Evolutionary conservation across 1,284 basidiomycete species (phyloP), one percentile per base, ranked within the genome.

Genomic region (Papiliotrema flavescens): DNA sequence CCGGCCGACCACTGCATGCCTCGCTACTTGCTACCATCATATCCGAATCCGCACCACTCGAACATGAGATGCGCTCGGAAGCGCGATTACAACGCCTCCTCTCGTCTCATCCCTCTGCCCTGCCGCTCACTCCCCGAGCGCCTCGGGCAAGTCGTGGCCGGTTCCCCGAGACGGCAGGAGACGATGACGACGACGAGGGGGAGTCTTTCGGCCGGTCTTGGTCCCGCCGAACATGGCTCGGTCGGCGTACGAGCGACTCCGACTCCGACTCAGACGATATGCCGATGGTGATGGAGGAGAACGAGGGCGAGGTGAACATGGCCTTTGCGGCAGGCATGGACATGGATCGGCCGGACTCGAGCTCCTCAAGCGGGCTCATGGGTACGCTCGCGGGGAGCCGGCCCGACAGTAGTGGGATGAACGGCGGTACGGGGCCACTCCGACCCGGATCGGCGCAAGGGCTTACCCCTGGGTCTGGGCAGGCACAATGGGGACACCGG

Each of bases 31-130:
- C 71, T n/a, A 75, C 73, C 2, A 60, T 75, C 17, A 69, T 73
- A 17, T 73, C 70, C 13, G 73, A 75, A 55, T 56, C 63, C 11
- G 54, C 66, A 15, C 73, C 73, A 6, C 57, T 69, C 7, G 69
- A 74, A 57, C 73, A 75, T 50, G 73, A 75, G 44, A 74, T 75
- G 58, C 65, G 66, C n/a, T 73, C 70, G 1, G 73, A 75, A 61
- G 73, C 73, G 5, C 59, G 68, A 3, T 52, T 73, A 19, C 71
- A 74, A 53, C 57, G 70, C 3, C 62, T 73, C 17, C 54, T 75
- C 14, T 51, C 57, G 3, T 72, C 70, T 0, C 73, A 75, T 48
- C 71, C 71, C 1, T 59, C 60, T 4, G 66, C 66, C 13, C 55
- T 73, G 4, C 66, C 73, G 1, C 55, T 75, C 20, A 74, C 71